phyloP scores from a whole-genome alignment of 192 early-diverging fungal species.

The Entrophospora sp. region DNA sequence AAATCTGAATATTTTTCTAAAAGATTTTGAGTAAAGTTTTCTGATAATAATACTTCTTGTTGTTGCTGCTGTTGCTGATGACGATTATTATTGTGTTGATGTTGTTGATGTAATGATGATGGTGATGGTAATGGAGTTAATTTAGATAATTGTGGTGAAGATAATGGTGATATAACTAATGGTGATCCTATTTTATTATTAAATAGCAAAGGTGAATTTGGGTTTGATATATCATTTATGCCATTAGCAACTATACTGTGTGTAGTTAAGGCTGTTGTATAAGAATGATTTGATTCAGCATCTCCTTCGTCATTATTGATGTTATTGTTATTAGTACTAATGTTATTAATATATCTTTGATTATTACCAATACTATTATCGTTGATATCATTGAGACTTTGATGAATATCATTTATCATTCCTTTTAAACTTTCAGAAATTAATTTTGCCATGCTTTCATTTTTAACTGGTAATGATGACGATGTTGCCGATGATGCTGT shows the following conservation, averaged over 20 bases:
- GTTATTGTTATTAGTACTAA: neutral
- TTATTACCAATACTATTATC: neutral
- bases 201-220: neutral
- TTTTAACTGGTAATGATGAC: neutral
- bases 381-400: neutral
- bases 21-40: neutral
- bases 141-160: no score
- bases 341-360: neutral
- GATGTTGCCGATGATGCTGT: no score
- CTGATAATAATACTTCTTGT: neutral
- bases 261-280: conserved; percentile 1
- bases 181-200: neutral
- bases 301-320: conserved; percentile 5
- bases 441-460: conserved; percentile 14
- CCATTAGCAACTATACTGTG: no score
- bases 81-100: no score
- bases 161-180: neutral
- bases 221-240: no score
- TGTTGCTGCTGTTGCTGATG: neutral
- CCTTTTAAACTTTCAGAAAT: conserved; percentile 12
- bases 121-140: no score
- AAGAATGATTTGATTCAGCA: conserved; percentile 6
- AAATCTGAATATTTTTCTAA: conserved; percentile 17
- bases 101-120: neutral
- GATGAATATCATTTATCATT: conserved; percentile 13